phyloP scores from a whole-genome alignment of 257 asterid genomes.

The Buddleja alternifolia region DNA sequence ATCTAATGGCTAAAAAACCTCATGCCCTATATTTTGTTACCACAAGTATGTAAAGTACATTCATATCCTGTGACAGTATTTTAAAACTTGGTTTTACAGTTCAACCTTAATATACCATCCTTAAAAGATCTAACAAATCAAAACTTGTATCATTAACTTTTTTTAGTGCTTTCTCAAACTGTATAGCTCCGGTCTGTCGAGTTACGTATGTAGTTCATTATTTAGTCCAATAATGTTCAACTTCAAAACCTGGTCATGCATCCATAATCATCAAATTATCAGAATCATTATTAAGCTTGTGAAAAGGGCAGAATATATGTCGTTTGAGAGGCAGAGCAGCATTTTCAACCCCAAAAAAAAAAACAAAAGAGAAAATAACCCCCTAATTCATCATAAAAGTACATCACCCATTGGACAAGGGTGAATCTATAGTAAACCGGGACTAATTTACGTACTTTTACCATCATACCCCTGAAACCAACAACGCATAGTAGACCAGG shows the following conservation, averaged over 20 bases:
- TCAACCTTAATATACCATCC: not conserved
- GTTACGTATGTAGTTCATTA: not conserved
- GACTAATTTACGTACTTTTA: no score
- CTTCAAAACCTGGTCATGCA: not conserved
- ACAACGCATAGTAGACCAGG: no score
- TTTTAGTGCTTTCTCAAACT: no score
- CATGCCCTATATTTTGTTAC: no score
- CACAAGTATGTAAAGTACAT: not conserved
- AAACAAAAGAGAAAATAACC: not conserved
- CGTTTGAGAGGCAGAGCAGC: not conserved
- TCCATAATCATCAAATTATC: not conserved
- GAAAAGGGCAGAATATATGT: no score
- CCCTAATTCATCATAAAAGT: constrained; percentile 2
- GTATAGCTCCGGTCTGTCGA: no score
- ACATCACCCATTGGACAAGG: no score
- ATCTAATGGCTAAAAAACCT: no score
- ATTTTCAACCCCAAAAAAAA: not conserved
- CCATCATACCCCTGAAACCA: no score
- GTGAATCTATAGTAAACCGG: no score
- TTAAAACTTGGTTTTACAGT: not conserved
- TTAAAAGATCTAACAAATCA: not conserved
- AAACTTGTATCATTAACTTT: not conserved
- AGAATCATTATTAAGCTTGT: not conserved
- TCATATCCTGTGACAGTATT: not conserved
- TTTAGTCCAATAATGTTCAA: not conserved